These are phyloP conservation scores for Xylaria sp. DNA, from an alignment of 2,329 filamentous ascomycete species.

Conservation along the genomic window DNA sequence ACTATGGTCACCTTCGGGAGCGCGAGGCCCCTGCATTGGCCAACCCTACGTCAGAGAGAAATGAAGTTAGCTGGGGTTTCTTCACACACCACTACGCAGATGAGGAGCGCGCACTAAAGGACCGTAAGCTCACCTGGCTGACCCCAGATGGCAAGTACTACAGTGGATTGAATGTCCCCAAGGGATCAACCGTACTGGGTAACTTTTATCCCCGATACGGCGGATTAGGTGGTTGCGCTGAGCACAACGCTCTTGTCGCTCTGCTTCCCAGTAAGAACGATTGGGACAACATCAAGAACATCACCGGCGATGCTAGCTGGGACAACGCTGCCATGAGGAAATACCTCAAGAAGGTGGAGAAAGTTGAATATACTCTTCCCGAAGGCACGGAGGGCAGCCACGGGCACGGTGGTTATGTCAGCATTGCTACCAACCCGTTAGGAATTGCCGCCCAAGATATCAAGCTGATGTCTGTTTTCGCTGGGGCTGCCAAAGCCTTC, in stretches of 20 bases:
- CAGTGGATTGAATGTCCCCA: slow-evolving; percentile 64
- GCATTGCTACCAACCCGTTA: slow-evolving; percentile 38
- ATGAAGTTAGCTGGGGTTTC: slow-evolving; percentile 69
- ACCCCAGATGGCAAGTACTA: slow-evolving; percentile 63
- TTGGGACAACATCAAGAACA: slow-evolving; percentile 56
- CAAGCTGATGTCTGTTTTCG: slow-evolving; percentile 40
- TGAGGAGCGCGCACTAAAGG: slow-evolving; percentile 61
- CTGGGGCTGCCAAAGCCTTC: slow-evolving; percentile 41
- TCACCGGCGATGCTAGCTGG: slow-evolving; percentile 48
- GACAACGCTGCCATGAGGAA: slow-evolving; percentile 43
- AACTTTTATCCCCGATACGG: slow-evolving; percentile 68
- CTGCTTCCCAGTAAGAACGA: slow-evolving; percentile 59
- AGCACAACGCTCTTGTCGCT: slow-evolving; percentile 46
- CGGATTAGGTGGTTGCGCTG: slow-evolving; percentile 54
- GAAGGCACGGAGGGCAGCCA: slow-evolving; percentile 54
- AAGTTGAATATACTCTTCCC: slow-evolving; percentile 47
- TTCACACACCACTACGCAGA: slow-evolving; percentile 72
- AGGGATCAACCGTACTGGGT: slow-evolving; percentile 62
- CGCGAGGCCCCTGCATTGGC: slow-evolving; percentile 67
- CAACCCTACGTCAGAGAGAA: slow-evolving; percentile 65
- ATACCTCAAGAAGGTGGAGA: slow-evolving; percentile 46
- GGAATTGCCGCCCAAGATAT: slow-evolving; percentile 39
- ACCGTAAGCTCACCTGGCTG: slow-evolving; percentile 69
- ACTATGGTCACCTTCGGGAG: slow-evolving; percentile 62
- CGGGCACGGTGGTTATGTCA: slow-evolving; percentile 44